Evolutionary conservation across 768 basidiomycete genomes (phyloP).

Genomic region (Suillus clintonianus): DNA sequence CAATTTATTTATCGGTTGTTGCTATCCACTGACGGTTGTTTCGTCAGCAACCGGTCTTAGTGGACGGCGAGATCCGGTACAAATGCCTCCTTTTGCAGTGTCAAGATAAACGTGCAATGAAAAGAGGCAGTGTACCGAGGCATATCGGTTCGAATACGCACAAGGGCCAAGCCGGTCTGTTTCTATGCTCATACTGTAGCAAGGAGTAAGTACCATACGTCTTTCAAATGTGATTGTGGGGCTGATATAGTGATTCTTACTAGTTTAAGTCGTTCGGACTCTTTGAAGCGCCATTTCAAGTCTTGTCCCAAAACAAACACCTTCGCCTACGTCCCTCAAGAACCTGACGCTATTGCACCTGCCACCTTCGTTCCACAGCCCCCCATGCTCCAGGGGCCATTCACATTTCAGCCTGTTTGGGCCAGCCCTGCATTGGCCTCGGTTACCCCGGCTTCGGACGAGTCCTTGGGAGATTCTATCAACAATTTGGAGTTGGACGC

Average conservation of each 20-base stretch:
- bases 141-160: no score
- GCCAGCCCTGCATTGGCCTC: not conserved
- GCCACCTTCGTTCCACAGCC: no score
- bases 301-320: not conserved
- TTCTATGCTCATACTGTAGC: not conserved
- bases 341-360: not conserved
- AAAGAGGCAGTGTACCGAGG: rapidly evolving
- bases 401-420: no score
- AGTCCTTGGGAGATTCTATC: not conserved
- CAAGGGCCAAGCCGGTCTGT: no score
- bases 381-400: no score
- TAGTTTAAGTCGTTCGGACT: not conserved
- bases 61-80: not conserved
- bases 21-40: not conserved
- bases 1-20: not conserved
- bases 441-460: not conserved
- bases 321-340: not conserved
- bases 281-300: not conserved
- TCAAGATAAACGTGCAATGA: not conserved
- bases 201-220: not conserved
- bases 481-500: no score
- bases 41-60: not conserved
- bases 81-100: not conserved
- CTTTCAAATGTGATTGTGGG: no score
- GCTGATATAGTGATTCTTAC: not conserved